A percentile compares a stretch with the other conserved stretches of the same genome.
phyloP scores from a whole-genome alignment of 2,329 filamentous ascomycete genomes.

The Acephala macrosclerotiorum region DNA sequence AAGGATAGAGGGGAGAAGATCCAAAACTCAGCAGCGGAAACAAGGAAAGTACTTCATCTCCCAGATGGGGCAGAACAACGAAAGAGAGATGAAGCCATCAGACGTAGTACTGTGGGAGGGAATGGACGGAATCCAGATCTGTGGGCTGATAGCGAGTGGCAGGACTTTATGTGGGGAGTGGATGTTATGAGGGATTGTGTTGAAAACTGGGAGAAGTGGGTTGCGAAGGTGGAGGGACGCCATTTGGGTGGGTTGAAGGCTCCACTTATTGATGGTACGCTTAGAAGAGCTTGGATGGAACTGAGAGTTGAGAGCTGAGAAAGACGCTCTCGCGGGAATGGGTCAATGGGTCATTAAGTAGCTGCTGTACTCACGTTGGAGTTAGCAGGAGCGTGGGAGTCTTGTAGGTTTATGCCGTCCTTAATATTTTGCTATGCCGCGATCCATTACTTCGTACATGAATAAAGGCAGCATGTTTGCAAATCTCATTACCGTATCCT shows the following conservation, averaged over 20 bases:
- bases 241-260: not conserved
- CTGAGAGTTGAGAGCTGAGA: too few species aligned
- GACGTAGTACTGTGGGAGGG: not conserved
- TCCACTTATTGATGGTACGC: too few species aligned
- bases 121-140: slow-evolving; percentile 27
- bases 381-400: not conserved
- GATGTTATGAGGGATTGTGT: slow-evolving; percentile 14
- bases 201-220: slow-evolving; percentile 8
- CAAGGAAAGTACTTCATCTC: not conserved
- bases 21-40: not conserved
- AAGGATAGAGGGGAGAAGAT: not conserved
- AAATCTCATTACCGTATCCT: not conserved
- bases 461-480: not conserved
- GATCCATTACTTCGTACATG: too few species aligned
- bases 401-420: too few species aligned
- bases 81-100: not conserved
- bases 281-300: too few species aligned
- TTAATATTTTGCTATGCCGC: too few species aligned
- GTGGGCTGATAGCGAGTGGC: slow-evolving; percentile 11
- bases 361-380: not conserved
- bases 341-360: not conserved
- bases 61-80: not conserved
- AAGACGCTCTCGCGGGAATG: too few species aligned
- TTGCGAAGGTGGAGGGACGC: not conserved
- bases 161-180: slow-evolving; percentile 19